These are phyloP conservation scores for Euphorbia pulcherrima DNA, from an alignment of 345 rosid species.

Conservation along the genomic window DNA sequence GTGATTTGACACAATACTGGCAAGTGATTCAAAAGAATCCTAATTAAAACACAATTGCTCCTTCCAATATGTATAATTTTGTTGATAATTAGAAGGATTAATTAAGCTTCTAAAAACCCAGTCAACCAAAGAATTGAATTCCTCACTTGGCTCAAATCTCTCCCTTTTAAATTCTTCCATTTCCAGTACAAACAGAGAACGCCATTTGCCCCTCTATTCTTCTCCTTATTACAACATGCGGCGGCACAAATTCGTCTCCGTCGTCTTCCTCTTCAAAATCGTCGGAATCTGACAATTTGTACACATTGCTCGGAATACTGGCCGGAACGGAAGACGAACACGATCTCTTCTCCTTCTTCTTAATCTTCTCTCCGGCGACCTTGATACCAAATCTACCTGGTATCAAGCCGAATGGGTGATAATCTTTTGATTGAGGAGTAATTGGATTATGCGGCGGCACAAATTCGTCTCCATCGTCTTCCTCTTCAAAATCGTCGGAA, in stretches of 20 bases:
- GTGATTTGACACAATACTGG: too few species aligned
- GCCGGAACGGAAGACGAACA: conserved; percentile 36
- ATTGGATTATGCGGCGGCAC: conserved; percentile 71
- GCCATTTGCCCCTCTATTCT: conserved; percentile 60
- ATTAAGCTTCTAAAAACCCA: conserved; percentile 70
- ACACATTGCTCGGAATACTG: conserved; percentile 22
- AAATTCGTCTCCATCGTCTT: conserved; percentile 23
- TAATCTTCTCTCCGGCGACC: conserved; percentile 7
- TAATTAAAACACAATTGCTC: neutral
- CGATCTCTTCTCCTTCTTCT: conserved; percentile 29
- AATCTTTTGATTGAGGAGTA: too few species aligned
- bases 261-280: conserved; percentile 31
- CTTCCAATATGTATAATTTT: neutral
- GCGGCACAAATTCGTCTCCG: conserved; percentile 42
- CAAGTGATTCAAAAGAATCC: neutral
- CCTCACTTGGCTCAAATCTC: conserved; percentile 70
- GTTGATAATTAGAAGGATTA: neutral
- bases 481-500: conserved; percentile 22
- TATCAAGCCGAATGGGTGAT: too few species aligned
- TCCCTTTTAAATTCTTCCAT: conserved; percentile 84
- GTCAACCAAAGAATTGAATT: conserved; percentile 78
- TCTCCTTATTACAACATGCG: conserved; percentile 52
- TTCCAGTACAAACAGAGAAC: conserved; percentile 65
- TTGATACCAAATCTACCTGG: too few species aligned
- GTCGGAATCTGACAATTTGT: conserved; percentile 12